Conservation (phyloP, 768 basidiomycete species). For the Dacryopinax primogenitus region DNA sequence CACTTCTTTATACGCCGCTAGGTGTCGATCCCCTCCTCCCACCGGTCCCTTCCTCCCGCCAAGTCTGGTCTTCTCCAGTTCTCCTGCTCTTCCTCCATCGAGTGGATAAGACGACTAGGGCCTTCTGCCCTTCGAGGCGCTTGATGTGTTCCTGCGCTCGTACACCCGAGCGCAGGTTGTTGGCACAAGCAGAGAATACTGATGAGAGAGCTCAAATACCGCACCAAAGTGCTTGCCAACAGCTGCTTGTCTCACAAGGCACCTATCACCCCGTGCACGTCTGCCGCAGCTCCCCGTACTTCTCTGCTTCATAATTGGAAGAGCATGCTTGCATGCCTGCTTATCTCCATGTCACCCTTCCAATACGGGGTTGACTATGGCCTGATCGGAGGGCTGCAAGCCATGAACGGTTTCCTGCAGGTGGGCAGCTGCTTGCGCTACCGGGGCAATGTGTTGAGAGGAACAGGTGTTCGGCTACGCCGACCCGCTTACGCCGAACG, state of each 20-base stretch:
- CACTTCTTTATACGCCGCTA: background rate
- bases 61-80: too few species aligned
- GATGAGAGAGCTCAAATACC: background rate
- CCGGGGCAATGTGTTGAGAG: background rate
- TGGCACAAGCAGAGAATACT: too few species aligned
- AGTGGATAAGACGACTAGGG: too few species aligned
- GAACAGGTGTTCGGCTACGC: conserved; percentile 1
- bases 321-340: conserved; percentile 4
- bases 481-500: background rate
- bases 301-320: background rate
- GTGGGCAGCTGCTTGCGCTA: background rate
- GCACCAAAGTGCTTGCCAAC: too few species aligned
- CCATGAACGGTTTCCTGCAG: background rate
- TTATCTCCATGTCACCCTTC: conserved; percentile 7
- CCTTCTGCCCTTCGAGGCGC: too few species aligned
- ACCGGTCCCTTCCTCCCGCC: background rate
- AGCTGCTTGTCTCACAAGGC: too few species aligned
- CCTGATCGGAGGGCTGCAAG: conserved; percentile 2
- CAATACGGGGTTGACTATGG: conserved; percentile 4
- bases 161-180: too few species aligned
- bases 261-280: too few species aligned
- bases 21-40: background rate
- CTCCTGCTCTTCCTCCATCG: too few species aligned
- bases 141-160: too few species aligned
- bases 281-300: background rate